Base-by-base conservation (phyloP, 2,329 filamentous ascomycete genomes). In the Ambrosiella beaveri region DNA sequence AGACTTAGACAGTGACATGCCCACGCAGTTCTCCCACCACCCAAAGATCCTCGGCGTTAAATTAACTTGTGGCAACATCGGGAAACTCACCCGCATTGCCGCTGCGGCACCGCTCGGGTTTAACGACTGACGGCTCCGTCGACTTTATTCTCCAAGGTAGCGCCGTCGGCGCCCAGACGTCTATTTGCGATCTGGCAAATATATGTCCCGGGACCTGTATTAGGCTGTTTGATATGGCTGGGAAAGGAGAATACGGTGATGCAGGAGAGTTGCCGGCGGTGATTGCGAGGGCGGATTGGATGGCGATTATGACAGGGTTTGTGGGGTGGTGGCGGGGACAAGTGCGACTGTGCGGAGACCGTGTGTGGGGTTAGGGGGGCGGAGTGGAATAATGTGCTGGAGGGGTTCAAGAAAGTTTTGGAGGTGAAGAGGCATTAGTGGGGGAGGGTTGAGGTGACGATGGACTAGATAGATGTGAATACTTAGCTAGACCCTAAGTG, bases 21-120 rank as follows among this genome's bases (percentile, higher is more conserved):
- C 84, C 64, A 69, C 77, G 47, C 67, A 73, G 51, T 67, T 83
- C 49, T 71, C 78, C 6, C 66, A 73, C 63, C 70, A 73, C 58
- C 69, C 74, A 51, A 84, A 83, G 64, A 81, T 84, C 62, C 75
- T 78, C 35, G 81, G 81, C 40, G 78, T 76, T 63, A 84, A 84
- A 67, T 70, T 83, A 57, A 82, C 80, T 8, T 81, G 78, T 62
- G 80, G 79, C 7, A 82, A 83, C 65, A 82, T 79, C 45, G 79
- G 80, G 41, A 82, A 83, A 65, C 71, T 82, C 49, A 71, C 70
- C 1, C 67, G 68, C 67, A 72, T 74, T 64, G 78, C 66, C 60
- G 67, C 78, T 58, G 75, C 73, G 2, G 62, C 55, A 7, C 63
- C 63, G 9, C 55, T 61, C 12, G 62, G 61, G 5, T 74, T 75